Evolutionary conservation across 768 basidiomycete genomes (phyloP), one percentile per base, ranked within the genome.

Genomic region (Boletellus ananas): DNA sequence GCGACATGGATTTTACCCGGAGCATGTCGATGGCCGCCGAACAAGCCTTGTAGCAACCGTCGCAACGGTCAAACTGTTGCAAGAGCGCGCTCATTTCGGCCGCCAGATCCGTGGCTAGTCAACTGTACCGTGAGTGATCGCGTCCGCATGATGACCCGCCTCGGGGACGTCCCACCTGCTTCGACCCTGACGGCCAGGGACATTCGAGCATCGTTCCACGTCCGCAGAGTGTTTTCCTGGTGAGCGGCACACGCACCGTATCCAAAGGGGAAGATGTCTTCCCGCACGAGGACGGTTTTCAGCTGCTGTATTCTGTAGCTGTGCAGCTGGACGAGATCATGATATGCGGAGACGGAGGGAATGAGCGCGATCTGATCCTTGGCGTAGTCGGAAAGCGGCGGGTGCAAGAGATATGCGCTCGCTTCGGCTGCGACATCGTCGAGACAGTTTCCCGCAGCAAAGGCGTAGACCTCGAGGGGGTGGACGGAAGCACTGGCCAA

Each of bases 211-310:
- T 70, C 66, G 46, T 81, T 76, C 86, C 85, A 88, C 16, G 66
- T 59, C 5, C 65, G 63, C 36, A 55, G 65, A 1, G 80, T 76
- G 35, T 70, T 61, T 23, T 72, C 70, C 42, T 65, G 66, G 64
- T 87, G 85, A 35, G 65, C 61, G n/a, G 68, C 37, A 62, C 86
- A 89, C 51, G 68, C 66, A 4, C 86, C 84, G 50, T 87, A 88
- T 18, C 84, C 83, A 64, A 84, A 81, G 17, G 86, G 86, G 59
- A 88, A 89, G 39, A 88, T 72, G 31, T 82, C 78, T 59, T 87
- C 84, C 18, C 69, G 72, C 34, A 80, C 60, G 16, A 87, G 61
- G 6, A 81, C 66, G 23, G 74, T 71, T 40, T 76, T 75, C 42
- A 88, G 63, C 21, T 72, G 69, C 60, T 76, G 73, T 31, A 80